These are phyloP conservation scores for Xerocomus brunneocitrinus DNA, from an alignment of 768 basidiomycete species.

Conservation along the genomic window DNA sequence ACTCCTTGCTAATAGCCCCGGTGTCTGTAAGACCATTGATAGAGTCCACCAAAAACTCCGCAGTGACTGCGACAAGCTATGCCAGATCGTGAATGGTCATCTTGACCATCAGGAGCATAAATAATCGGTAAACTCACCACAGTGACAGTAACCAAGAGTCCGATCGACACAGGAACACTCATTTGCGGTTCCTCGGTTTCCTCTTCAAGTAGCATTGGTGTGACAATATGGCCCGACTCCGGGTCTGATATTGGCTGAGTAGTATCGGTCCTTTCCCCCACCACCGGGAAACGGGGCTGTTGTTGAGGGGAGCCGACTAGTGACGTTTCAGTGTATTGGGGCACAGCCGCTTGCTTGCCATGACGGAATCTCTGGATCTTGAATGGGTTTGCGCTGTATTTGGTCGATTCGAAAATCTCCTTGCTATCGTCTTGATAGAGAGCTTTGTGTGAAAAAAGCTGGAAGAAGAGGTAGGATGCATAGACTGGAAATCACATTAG, in stretches of 20 bases:
- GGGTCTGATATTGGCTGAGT: conserved; percentile 4
- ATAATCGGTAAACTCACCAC: conserved; percentile 41
- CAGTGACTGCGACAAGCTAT: conserved; percentile 53
- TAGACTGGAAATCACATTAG: conserved; percentile 50
- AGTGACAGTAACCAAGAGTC: conserved; percentile 54
- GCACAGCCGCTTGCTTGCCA: conserved; percentile 3
- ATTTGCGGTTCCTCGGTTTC: conserved; percentile 46
- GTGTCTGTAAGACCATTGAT: conserved; percentile 65
- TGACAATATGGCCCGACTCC: conserved; percentile 3
- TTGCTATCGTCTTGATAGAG: conserved; percentile 51
- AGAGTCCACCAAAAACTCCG: conserved; percentile 71
- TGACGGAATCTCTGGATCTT: conserved; percentile 16
- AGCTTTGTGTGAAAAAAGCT: conserved; percentile 71
- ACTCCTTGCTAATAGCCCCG: conserved; percentile 65
- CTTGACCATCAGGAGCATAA: background rate
- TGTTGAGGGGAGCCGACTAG: conserved; percentile 11
- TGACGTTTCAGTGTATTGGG: conserved; percentile 3
- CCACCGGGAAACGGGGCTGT: background rate
- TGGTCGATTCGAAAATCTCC: conserved; percentile 35
- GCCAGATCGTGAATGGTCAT: background rate
- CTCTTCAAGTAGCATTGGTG: conserved; percentile 9
- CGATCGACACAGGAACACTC: conserved; percentile 50
- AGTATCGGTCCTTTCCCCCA: background rate
- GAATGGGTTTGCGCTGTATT: conserved; percentile 42
- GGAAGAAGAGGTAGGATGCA: conserved; percentile 69